A percentile compares a stretch with the other conserved stretches of the same genome.
Evolutionary conservation across 768 basidiomycete genomes (phyloP).

Genomic region (Clitopilus passeckerianus): DNA sequence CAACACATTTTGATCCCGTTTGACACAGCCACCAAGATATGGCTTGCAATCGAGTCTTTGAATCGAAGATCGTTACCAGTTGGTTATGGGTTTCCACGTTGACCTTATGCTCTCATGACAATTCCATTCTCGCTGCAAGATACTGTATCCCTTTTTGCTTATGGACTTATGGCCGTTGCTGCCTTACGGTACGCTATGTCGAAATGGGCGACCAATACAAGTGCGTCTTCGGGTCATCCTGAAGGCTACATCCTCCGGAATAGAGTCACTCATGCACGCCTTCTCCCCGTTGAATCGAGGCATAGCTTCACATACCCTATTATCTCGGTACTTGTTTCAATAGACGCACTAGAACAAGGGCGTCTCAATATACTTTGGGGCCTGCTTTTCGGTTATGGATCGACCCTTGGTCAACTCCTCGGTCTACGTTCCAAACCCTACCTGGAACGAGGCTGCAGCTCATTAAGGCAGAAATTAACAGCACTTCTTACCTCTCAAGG

Average conservation of each 20-base stretch:
- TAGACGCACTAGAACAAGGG: conserved; percentile 45
- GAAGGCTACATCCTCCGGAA: conserved; percentile 45
- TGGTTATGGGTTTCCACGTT: neutral
- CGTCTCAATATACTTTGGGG: conserved; percentile 41
- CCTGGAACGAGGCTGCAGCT: conserved; percentile 18
- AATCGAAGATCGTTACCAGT: neutral
- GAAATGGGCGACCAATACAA: neutral
- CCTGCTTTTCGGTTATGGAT: conserved; percentile 53
- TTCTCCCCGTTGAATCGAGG: conserved; percentile 38
- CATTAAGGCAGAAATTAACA: conserved; percentile 27
- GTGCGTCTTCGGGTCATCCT: neutral
- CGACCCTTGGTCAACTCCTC: conserved; percentile 34
- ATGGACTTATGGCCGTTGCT: too few species aligned
- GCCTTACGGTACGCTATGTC: neutral
- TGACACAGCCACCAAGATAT: neutral
- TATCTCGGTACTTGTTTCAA: conserved; percentile 48
- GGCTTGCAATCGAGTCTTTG: neutral
- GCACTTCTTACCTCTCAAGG: conserved; percentile 26
- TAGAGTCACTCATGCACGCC: conserved; percentile 47
- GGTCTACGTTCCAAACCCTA: conserved; percentile 44
- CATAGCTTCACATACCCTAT: conserved; percentile 63
- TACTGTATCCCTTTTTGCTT: too few species aligned
- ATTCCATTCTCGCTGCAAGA: neutral
- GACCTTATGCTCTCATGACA: neutral
- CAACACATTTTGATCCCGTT: neutral